These are phyloP conservation scores for Favolaschia claudopus DNA, from an alignment of 768 basidiomycete species.

Conservation along the genomic window DNA sequence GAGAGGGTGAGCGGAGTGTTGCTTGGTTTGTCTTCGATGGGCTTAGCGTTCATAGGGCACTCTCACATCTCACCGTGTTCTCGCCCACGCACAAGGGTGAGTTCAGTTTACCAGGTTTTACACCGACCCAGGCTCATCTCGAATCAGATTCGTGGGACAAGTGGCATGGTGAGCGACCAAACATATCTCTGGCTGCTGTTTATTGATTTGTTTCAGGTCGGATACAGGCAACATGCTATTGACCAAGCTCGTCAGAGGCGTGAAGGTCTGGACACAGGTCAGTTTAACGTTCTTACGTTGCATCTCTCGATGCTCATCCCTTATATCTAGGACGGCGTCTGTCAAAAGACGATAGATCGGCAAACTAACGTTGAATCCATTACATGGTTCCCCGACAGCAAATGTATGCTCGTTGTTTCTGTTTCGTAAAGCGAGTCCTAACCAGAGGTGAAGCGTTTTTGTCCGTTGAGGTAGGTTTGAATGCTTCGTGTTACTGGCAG, in stretches of 20 bases:
- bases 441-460: constrained; percentile 59
- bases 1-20: constrained; percentile 50
- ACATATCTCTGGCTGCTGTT: background rate
- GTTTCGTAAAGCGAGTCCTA: background rate
- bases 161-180: constrained; percentile 66
- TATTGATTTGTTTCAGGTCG: constrained; percentile 51
- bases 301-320: constrained; percentile 1
- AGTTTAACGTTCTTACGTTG: constrained; percentile 23
- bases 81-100: constrained; percentile 74
- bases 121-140: too few species aligned
- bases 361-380: constrained; percentile 64
- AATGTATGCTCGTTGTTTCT: constrained; percentile 46
- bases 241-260: constrained; percentile 67
- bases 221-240: constrained; percentile 67
- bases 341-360: constrained; percentile 69
- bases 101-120: too few species aligned
- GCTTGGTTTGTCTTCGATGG: background rate
- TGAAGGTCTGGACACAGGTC: constrained; percentile 80
- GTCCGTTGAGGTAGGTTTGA: too few species aligned
- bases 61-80: constrained; percentile 64
- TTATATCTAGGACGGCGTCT: constrained; percentile 66
- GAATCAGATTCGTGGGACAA: constrained; percentile 80
- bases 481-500: too few species aligned
- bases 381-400: constrained; percentile 71
- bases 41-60: constrained; percentile 51